phyloP scores from a whole-genome alignment of 164 flowering plant genomes.

The Liquidambar formosana region DNA sequence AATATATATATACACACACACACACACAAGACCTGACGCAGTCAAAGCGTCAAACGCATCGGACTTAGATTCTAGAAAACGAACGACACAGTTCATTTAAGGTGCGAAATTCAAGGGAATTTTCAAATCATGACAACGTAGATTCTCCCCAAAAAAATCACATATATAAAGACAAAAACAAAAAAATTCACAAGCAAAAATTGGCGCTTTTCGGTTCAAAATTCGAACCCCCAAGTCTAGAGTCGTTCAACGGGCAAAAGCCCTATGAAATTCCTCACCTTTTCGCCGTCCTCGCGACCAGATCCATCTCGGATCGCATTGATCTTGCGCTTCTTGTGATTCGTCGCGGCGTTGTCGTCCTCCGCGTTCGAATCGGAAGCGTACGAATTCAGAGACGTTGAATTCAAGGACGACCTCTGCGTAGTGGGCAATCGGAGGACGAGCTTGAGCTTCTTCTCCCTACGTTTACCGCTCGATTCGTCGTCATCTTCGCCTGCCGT shows the following conservation, averaged over 20 bases:
- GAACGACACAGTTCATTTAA: slow-evolving; percentile 10
- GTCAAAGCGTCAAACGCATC: slow-evolving; percentile 9
- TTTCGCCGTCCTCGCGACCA: slow-evolving; percentile 16
- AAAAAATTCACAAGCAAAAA: background rate
- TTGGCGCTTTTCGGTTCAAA: slow-evolving; percentile 1
- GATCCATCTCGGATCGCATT: slow-evolving; percentile 50
- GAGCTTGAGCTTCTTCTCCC: slow-evolving; percentile 58
- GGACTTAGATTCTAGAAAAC: slow-evolving; percentile 13
- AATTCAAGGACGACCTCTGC: slow-evolving; percentile 18
- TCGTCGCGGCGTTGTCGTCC: slow-evolving; percentile 25
- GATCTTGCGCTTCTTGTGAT: slow-evolving; percentile 48
- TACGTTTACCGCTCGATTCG: slow-evolving; percentile 27
- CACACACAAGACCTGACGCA: slow-evolving; percentile 1
- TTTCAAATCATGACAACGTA: slow-evolving; percentile 12
- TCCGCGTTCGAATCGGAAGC: slow-evolving; percentile 41
- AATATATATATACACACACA: no score
- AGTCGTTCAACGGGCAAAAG: background rate
- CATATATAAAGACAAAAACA: background rate
- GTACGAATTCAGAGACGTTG: slow-evolving; percentile 23
- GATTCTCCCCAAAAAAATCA: background rate
- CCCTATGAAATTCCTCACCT: slow-evolving; percentile 27
- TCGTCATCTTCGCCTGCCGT: slow-evolving; percentile 27
- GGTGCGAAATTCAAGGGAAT: slow-evolving; percentile 33
- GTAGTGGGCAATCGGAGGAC: slow-evolving; percentile 38
- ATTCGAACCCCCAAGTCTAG: background rate